A percentile compares a stretch with the other conserved stretches of the same genome.
Conservation (phyloP, 2,329 filamentous ascomycete species). For the Alternaria infectoria region DNA sequence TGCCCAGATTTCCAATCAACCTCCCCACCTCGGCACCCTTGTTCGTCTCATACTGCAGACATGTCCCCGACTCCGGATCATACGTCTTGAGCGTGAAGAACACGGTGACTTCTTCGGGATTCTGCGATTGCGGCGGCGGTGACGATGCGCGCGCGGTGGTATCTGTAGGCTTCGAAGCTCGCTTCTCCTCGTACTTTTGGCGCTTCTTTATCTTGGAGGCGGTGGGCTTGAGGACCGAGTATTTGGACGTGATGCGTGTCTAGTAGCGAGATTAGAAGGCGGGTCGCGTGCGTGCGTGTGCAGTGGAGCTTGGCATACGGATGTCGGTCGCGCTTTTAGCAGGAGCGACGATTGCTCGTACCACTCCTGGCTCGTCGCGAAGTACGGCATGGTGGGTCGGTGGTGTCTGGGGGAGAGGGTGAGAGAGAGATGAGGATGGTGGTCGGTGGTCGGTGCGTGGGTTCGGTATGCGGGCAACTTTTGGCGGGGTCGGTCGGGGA, state of each 20-base stretch:
- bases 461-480: slow-evolving; percentile 27
- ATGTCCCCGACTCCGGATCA: slow-evolving; percentile 79
- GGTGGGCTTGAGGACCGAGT: slow-evolving; percentile 68
- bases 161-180: slow-evolving; percentile 33
- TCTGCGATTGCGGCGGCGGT: slow-evolving; percentile 33
- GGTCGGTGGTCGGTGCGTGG: slow-evolving; percentile 11
- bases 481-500: slow-evolving; percentile 35
- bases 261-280: slow-evolving; percentile 48
- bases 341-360: slow-evolving; percentile 86
- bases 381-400: slow-evolving; percentile 70
- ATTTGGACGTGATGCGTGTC: slow-evolving; percentile 92
- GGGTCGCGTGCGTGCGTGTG: slow-evolving; percentile 11
- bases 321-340: slow-evolving; percentile 82
- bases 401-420: slow-evolving; percentile 15
- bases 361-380: slow-evolving; percentile 86
- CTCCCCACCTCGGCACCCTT: slow-evolving; percentile 90
- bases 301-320: slow-evolving; percentile 63
- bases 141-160: slow-evolving; percentile 32
- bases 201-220: slow-evolving; percentile 43
- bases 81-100: slow-evolving; percentile 86
- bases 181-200: slow-evolving; percentile 40
- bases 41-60: slow-evolving; percentile 88
- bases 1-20: slow-evolving; percentile 77
- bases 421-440: slow-evolving; percentile 4
- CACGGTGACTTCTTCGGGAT: slow-evolving; percentile 53